Conservation (phyloP, 768 basidiomycete species). For the Termitomyces sp. region DNA sequence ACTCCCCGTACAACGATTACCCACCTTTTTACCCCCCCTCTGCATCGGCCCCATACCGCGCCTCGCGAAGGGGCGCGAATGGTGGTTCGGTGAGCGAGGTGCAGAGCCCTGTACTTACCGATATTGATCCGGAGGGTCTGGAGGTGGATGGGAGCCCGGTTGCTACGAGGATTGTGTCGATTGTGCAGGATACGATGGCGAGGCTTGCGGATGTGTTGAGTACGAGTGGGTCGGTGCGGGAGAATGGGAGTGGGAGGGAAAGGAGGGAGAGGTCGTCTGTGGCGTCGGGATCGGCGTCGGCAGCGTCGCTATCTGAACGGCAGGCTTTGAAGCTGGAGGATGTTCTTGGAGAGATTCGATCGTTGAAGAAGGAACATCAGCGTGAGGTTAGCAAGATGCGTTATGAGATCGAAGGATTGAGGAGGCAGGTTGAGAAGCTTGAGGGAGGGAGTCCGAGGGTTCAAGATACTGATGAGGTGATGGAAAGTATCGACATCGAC, state of each 20-base stretch:
- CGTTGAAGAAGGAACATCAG: background rate
- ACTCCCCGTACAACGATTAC: background rate
- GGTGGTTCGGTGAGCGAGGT: background rate
- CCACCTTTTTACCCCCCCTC: background rate
- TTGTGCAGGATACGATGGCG: conserved; percentile 8
- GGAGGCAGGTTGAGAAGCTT: conserved; percentile 3
- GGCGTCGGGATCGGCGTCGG: background rate
- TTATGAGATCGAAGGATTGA: conserved; percentile 9
- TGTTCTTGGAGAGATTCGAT: background rate
- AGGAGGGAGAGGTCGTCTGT: background rate
- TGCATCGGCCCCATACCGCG: background rate
- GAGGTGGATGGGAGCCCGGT: conserved; percentile 2
- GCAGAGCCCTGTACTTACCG: background rate
- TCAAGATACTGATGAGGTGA: background rate
- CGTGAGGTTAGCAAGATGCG: conserved; percentile 7
- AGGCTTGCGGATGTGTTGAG: conserved; percentile 7
- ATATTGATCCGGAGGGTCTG: conserved; percentile 1
- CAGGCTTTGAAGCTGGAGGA: background rate
- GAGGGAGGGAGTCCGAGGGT: background rate
- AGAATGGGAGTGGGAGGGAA: background rate
- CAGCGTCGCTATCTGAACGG: background rate
- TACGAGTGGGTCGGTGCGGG: background rate
- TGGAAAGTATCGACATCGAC: background rate
- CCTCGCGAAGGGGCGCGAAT: background rate
- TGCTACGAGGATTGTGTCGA: conserved; percentile 8